Evolutionary conservation across 495 filamentous ascomycete genomes (phyloP), one percentile per base, ranked within the genome.

Genomic region (Talaromyces adpressus): DNA sequence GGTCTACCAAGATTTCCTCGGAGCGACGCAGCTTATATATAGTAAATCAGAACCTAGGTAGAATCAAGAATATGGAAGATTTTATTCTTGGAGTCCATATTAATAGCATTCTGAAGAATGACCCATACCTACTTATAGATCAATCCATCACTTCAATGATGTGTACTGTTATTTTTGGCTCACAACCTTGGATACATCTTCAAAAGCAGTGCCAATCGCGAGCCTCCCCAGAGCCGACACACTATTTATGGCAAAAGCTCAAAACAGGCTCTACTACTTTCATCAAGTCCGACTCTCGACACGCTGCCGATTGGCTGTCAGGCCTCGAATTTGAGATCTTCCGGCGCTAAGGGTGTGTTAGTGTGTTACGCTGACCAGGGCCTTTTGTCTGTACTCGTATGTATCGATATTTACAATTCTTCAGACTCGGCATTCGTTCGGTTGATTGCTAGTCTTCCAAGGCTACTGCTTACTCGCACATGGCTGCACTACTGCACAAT

Each of bases 331-430:
- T 22, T 36, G 27, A 23, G 57, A 18, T 39, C 57, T 36, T 34
- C 18, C 57, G 30, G 57, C 57, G 56, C 59, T 39, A 41, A 61
- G 27, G 39, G 49, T 41, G 59, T 41, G 25, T 52, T 62, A 29
- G 52, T 30, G 53, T 53, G 62, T 66, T 62, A 29, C 52, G 27
- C 1, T 54, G 52, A 54, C 52, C 49, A 53, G 49, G 8, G 18
- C 9, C 49, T 53, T 23, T 22, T 25, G 22, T 23, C 11, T n/a
- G 27, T 54, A 54, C 18, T 20, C 45, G 45, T 49, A 49, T 49
- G 45, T 49, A 20, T 56, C 53, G 23, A 56, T 56, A 30, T 30
- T 30, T 30, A 49, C 45, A 49, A 20, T 49, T 49, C 45, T 49
- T 49, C 45, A 49, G 45, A 20, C 45, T 49, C 45, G 18, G 16